Conservation (phyloP, 2,329 filamentous ascomycete species). For the Macrophomina phaseolina region DNA sequence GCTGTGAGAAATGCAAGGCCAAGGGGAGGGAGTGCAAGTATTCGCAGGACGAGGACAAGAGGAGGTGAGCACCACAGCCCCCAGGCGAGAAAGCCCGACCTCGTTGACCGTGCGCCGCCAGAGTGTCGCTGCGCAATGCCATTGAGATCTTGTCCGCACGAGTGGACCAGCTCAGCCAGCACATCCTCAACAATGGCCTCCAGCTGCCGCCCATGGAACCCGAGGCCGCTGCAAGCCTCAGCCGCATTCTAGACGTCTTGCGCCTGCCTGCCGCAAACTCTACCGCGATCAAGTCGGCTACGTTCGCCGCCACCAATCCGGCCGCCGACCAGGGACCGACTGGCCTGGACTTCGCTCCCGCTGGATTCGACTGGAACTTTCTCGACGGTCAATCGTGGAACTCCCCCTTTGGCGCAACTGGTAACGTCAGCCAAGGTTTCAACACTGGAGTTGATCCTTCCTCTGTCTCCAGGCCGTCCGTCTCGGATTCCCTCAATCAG, state of each 20-base stretch:
- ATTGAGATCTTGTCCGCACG: constrained; percentile 26
- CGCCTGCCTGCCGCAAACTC: constrained; percentile 25
- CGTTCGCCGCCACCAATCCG: constrained; percentile 4
- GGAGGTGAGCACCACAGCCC: constrained; percentile 13
- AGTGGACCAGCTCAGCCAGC: constrained; percentile 26
- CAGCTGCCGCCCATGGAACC: constrained; percentile 26
- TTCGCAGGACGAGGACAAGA: constrained; percentile 28
- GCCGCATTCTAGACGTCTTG: constrained; percentile 24
- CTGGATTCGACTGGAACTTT: constrained; percentile 28
- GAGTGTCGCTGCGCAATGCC: constrained; percentile 27
- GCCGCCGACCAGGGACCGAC: constrained; percentile 20
- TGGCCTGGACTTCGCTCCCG: constrained; percentile 18
- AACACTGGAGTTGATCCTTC: constrained; percentile 17
- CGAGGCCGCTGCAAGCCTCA: constrained; percentile 11
- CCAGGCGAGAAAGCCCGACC: not conserved
- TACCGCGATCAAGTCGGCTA: constrained; percentile 6
- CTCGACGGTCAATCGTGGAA: constrained; percentile 23
- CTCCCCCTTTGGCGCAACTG: not conserved
- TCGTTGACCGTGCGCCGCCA: not conserved
- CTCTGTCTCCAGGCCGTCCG: constrained; percentile 11
- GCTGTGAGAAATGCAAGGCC: constrained; percentile 28
- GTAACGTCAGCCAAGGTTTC: constrained; percentile 20
- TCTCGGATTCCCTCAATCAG: constrained; percentile 3
- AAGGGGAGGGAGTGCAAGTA: constrained; percentile 27
- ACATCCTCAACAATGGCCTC: constrained; percentile 25